Percentiles rank a stretch among this genome's conserved stretches.
Conservation (phyloP, 1,139 yeast species). For the Debaryomycetaceae sp. region DNA sequence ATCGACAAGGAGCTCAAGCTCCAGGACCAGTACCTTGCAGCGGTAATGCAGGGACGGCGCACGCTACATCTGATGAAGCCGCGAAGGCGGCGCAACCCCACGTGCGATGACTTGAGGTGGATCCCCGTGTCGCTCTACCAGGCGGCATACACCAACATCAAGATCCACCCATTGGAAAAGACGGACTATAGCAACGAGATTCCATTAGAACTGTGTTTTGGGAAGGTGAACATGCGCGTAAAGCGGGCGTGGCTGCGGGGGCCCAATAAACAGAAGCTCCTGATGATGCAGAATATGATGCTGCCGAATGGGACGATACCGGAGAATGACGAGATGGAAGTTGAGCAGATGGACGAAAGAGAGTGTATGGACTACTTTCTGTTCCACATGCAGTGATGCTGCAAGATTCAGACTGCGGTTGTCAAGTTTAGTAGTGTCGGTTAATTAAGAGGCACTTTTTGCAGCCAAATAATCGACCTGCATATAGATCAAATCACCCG, state of each 20-base stretch:
- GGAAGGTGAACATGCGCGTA: constrained; percentile 27
- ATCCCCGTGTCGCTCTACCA: constrained; percentile 25
- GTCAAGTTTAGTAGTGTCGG: too few relatives aligned
- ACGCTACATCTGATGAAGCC: constrained; percentile 1
- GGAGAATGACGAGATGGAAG: background rate
- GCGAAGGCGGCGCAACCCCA: constrained; percentile 12
- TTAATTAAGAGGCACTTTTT: too few relatives aligned
- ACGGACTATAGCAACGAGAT: constrained; percentile 15
- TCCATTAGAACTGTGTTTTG: constrained; percentile 26
- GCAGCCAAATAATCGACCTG: too few relatives aligned
- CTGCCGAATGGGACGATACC: background rate
- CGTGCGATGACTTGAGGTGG: constrained; percentile 18
- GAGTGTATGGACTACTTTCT: background rate
- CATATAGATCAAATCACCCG: too few relatives aligned
- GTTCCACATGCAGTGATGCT: background rate
- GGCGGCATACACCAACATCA: constrained; percentile 23
- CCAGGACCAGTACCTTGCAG: constrained; percentile 5
- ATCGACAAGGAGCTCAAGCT: constrained; percentile 5
- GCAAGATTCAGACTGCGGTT: too few relatives aligned
- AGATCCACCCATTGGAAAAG: constrained; percentile 11
- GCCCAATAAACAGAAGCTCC: constrained; percentile 6
- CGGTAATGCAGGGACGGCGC: background rate
- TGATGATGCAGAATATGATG: background rate
- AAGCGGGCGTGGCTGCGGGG: constrained; percentile 25
- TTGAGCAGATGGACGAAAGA: background rate